Conservation (phyloP, 2,329 filamentous ascomycete species). For the Scedosporium boydii region DNA sequence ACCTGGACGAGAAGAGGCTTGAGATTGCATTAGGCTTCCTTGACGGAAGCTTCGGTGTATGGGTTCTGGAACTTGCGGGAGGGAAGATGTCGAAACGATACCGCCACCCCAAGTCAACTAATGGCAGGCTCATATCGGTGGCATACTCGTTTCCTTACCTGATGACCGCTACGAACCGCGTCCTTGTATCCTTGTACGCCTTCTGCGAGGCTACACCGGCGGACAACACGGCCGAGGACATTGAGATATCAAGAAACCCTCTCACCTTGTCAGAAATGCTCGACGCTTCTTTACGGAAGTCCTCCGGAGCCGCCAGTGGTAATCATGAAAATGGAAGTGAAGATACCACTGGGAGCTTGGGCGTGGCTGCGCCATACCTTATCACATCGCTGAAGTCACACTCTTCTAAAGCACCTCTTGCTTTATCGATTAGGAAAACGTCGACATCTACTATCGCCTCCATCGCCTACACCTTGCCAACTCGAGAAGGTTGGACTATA, state of each 20-base stretch:
- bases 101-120: constrained; percentile 50
- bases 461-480: constrained; percentile 77
- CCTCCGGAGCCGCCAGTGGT: neutral
- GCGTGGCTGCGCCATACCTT: constrained; percentile 29
- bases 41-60: constrained; percentile 64
- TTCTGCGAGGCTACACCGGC: constrained; percentile 27
- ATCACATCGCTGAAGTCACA: constrained; percentile 74
- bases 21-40: constrained; percentile 61
- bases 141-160: constrained; percentile 68
- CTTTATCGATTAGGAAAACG: constrained; percentile 69
- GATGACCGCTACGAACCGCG: constrained; percentile 65
- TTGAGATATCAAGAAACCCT: neutral
- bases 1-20: constrained; percentile 31
- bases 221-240: neutral
- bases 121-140: constrained; percentile 58
- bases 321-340: neutral
- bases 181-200: constrained; percentile 67
- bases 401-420: constrained; percentile 67
- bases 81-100: constrained; percentile 40
- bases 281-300: neutral
- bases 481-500: constrained; percentile 74
- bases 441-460: constrained; percentile 61
- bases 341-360: neutral
- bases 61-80: constrained; percentile 42
- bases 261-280: neutral